Evolutionary conservation across 805 yeast genomes (phyloP), one percentile per base, ranked within the genome.

Genomic region (Candida montana): DNA sequence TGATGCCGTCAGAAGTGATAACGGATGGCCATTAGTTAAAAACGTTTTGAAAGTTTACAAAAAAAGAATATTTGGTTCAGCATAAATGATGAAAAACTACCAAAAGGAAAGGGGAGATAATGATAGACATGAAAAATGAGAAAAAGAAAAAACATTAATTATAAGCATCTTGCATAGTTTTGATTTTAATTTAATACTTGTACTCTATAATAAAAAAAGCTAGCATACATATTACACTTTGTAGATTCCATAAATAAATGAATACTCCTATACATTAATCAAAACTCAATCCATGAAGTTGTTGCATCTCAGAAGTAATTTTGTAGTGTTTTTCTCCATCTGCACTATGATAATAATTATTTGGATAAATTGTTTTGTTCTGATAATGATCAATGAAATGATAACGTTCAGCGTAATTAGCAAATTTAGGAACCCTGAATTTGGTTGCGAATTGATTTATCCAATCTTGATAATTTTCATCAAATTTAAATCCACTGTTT

Each of bases 1-100:
- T 19, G 96, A 90, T 63, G 95, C 96, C 9, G 95, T 87, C 7
- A 81, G 91, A 68, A 72, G 73, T 42, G 93, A 84, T 62, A 82
- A 81, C 49, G 93, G 95, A n/a, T 74, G 79, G 70, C 83, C 83
- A 37, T 71, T 85, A 52, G 66, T 83, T 33, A 77, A 72, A 54
- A 79, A 78, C 31, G 78, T 80, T 16, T 26, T 62, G 15, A 54
- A 57, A 29, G 63, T 73, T 19, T 50, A 69, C 37, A 45, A 38
- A 28, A 55, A 53, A 29, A 68, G 69, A 52, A 16, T 60, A 20
- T 28, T 35, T 18, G 35, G 39, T n/a, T 29, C 5, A 29, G 5
- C 7, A 18, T 24, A 24, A 23, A 3, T 33, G 7, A 7, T 7
- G 26, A 23, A 23, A 7, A 23, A 5, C 29, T 8, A 21, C 24